Percentiles rank a stretch among this genome's conserved stretches.
Conservation (phyloP, 371 early-diverging fungal species). For the Haplosporangium sp. region DNA sequence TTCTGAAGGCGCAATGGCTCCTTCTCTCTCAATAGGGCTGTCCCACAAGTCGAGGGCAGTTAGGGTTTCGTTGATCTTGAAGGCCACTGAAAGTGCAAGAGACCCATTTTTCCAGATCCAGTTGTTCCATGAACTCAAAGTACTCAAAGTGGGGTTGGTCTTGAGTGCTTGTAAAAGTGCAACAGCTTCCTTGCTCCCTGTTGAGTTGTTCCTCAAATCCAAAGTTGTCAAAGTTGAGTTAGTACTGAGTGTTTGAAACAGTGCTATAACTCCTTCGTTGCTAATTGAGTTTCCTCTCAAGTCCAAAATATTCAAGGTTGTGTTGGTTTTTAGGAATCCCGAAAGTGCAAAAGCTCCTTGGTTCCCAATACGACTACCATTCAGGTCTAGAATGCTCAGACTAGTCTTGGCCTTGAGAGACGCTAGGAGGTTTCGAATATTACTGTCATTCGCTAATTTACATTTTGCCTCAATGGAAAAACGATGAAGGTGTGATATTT, state of each 20-base stretch:
- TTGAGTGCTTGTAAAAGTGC: slow-evolving; percentile 7
- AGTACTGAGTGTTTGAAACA: no score
- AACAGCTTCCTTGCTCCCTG: neutral
- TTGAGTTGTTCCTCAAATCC: neutral
- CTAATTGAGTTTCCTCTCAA: no score
- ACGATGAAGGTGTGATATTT: slow-evolving; percentile 7
- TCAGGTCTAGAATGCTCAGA: slow-evolving; percentile 9
- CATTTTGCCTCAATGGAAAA: neutral
- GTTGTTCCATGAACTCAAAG: slow-evolving; percentile 6
- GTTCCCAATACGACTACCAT: neutral
- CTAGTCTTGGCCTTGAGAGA: slow-evolving; percentile 11
- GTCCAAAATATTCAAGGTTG: no score
- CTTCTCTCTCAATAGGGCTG: neutral
- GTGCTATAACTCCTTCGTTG: no score
- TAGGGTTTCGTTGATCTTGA: slow-evolving; percentile 11
- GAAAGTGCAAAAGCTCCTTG: no score
- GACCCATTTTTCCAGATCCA: neutral
- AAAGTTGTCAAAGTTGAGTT: no score
- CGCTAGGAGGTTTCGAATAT: neutral
- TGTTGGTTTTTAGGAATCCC: no score
- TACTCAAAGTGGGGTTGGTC: slow-evolving; percentile 8
- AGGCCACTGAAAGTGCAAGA: slow-evolving; percentile 4
- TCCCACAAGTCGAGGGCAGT: neutral
- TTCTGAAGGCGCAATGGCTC: neutral
- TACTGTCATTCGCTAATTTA: neutral